A percentile compares a stretch with the other conserved stretches of the same genome.
Evolutionary conservation across 73 alveolate genomes (phyloP).

Genomic region (Tetrahymena malaccensis): DNA sequence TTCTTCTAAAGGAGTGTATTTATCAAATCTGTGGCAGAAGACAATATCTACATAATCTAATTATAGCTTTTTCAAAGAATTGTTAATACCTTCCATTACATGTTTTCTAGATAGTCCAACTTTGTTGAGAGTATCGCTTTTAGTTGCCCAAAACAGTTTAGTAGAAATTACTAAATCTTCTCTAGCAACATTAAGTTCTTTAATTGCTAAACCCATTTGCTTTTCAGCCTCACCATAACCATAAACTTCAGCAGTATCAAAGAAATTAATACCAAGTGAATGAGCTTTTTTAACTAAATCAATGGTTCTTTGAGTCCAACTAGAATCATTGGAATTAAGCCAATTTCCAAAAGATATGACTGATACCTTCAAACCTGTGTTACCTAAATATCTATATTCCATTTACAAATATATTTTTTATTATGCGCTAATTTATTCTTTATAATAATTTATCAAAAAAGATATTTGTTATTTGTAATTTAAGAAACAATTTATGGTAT

Average conservation of each 20-base stretch:
- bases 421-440: neutral
- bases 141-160: conserved; percentile 49
- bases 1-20: conserved; percentile 82
- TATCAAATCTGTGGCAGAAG: conserved; percentile 81
- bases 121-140: conserved; percentile 49
- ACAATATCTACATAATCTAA: conserved; percentile 88
- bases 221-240: conserved; percentile 77
- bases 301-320: conserved; percentile 1
- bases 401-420: conserved; percentile 9
- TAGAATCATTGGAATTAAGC: conserved; percentile 44
- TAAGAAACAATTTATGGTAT: no score
- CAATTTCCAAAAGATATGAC: conserved; percentile 75
- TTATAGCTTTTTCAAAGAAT: conserved; percentile 69
- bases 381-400: conserved; percentile 86
- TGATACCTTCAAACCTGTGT: conserved; percentile 83
- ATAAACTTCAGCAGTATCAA: conserved; percentile 92
- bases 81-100: conserved; percentile 72
- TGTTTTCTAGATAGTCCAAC: conserved; percentile 73
- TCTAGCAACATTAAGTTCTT: conserved; percentile 26
- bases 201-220: conserved; percentile 46
- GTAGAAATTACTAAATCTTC: conserved; percentile 80
- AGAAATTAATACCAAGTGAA: conserved; percentile 86
- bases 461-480: neutral
- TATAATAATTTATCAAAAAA: neutral
- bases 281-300: conserved; percentile 53